Percentiles rank a stretch among this genome's conserved stretches.
Conservation (phyloP, 2,329 filamentous ascomycete genomes). For the Ceratocystis eucalypticola region DNA sequence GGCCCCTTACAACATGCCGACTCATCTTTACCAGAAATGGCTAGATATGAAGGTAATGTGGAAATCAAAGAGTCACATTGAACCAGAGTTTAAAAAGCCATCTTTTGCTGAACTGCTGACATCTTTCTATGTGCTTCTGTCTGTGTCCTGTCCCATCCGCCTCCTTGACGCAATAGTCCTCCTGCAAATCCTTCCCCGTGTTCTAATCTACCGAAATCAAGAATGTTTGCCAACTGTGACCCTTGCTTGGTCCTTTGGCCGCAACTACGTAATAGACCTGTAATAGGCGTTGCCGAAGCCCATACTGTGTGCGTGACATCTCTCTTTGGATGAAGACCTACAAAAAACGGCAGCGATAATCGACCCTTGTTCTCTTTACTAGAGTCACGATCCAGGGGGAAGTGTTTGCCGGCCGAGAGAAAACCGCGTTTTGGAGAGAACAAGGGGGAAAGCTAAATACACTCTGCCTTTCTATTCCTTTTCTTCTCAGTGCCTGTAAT, state of each 20-base stretch:
- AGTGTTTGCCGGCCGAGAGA: background rate
- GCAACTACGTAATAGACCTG: no score
- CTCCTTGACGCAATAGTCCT: background rate
- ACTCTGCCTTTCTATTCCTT: background rate
- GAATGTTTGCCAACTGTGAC: background rate
- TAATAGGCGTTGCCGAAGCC: no score
- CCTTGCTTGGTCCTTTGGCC: background rate
- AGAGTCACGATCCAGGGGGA: background rate
- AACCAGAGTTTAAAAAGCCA: background rate
- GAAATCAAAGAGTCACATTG: constrained; percentile 2
- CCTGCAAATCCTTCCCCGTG: background rate
- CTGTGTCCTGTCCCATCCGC: background rate
- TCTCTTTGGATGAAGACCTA: background rate
- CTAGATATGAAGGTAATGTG: background rate
- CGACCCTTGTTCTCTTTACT: background rate
- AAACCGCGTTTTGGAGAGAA: background rate
- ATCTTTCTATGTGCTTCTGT: background rate
- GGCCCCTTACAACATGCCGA: constrained; percentile 1
- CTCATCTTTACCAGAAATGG: background rate
- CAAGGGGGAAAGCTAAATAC: background rate
- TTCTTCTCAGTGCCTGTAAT: background rate
- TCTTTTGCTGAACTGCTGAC: background rate
- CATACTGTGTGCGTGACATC: background rate
- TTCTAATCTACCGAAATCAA: background rate
- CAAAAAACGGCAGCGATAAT: background rate